phyloP scores from a whole-genome alignment of 1,284 basidiomycete genomes.

The Ceratorhiza oryzae-sativae region DNA sequence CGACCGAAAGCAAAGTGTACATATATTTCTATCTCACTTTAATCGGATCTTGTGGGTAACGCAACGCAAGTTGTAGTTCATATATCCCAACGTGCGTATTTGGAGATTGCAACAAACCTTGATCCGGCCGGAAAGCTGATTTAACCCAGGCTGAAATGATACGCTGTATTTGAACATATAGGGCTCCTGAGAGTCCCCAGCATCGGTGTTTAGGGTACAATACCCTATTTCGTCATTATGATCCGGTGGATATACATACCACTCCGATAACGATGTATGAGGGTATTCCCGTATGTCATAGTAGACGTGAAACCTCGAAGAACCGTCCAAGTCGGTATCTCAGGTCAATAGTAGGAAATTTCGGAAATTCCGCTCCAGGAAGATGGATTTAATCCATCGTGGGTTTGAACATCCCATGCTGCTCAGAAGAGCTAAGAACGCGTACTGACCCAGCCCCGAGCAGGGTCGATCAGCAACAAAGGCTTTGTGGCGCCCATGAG shows the following conservation, averaged over 20 bases:
- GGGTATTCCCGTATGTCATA: neutral
- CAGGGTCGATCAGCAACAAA: neutral
- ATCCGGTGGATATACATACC: neutral
- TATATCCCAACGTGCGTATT: neutral
- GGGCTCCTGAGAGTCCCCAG: neutral
- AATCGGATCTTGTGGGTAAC: neutral
- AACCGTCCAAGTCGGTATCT: neutral
- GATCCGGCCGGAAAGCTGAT: conserved; percentile 22
- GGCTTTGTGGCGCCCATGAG: no score
- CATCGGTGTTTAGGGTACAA: neutral
- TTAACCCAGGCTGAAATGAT: neutral
- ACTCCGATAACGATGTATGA: neutral
- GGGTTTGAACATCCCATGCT: neutral
- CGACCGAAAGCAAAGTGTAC: conserved; percentile 12
- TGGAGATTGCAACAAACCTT: neutral
- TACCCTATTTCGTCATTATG: neutral
- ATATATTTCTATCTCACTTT: neutral
- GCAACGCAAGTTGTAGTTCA: neutral
- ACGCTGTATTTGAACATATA: neutral
- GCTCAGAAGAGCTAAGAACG: conserved; percentile 15
- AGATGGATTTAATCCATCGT: neutral
- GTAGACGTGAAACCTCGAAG: neutral
- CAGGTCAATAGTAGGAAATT: no score
- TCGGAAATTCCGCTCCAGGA: no score
- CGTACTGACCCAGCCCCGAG: neutral